These are phyloP conservation scores for Lenzites betulinus DNA, from an alignment of 768 basidiomycete species.

Conservation along the genomic window DNA sequence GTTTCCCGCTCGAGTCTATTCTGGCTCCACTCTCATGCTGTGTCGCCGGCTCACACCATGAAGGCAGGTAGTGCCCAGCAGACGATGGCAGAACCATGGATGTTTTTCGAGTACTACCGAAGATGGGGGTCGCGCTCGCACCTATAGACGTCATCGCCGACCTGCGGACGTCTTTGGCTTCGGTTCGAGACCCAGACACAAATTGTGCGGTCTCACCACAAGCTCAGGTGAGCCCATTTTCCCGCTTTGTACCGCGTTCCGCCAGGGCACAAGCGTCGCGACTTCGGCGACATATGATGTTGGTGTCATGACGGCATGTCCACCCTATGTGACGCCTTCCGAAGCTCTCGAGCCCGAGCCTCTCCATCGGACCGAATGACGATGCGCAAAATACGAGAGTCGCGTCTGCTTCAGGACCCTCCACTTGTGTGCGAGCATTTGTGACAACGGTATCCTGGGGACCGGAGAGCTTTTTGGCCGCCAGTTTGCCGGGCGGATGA, in stretches of 20 bases:
- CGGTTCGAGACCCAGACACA: neutral
- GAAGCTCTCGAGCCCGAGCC: neutral
- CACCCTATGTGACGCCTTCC: conserved; percentile 4
- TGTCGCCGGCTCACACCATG: neutral
- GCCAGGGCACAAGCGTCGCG: neutral
- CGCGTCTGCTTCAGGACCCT: neutral
- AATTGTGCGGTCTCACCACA: neutral
- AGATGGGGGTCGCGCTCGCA: neutral
- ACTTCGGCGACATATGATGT: neutral
- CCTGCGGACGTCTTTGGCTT: neutral
- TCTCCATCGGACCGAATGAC: neutral
- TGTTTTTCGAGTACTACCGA: neutral
- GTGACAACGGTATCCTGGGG: no score
- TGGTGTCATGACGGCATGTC: neutral
- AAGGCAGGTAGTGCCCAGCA: neutral
- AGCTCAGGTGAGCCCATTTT: neutral
- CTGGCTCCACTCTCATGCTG: conserved; percentile 4
- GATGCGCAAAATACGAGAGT: neutral
- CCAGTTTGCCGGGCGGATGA: no score
- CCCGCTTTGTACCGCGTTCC: neutral
- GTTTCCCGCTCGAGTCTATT: conserved; percentile 2
- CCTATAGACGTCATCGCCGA: neutral
- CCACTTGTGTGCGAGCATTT: neutral
- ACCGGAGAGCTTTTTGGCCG: no score
- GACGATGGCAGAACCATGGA: neutral